Evolutionary conservation across 2,329 filamentous ascomycete species (phyloP), one percentile per base, ranked within the genome.

Genomic region (Colletotrichum tofieldiae): DNA sequence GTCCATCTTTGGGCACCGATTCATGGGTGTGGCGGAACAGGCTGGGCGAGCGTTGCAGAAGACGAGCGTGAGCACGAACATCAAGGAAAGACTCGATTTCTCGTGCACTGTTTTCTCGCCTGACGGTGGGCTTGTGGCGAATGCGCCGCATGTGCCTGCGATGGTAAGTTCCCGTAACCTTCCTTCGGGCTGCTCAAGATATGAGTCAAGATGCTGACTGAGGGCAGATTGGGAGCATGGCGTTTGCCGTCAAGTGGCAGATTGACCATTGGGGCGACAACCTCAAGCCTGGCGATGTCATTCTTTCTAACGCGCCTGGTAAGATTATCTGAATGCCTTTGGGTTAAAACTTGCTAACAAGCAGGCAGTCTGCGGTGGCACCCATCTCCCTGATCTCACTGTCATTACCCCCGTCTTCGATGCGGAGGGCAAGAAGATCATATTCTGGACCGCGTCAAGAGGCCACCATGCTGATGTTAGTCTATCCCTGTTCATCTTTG

Each of bases 1-100:
- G 1, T 93, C 90, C 75, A 92, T 95, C 71, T 95, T 96, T 77
- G 92, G 91, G 0, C 93, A 95, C 79, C 87, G 93, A 3, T 96
- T 96, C 82, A 95, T 95, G 93, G 91, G 92, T 3, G 94, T 95
- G 73, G 93, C 93, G 0, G 93, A 95, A 80, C 93, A 95, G 77
- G 95, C 95, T 93, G 93, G 93, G 0, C 87, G 92, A 63, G 92
- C 92, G 4, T 81, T 96, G n/a, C 92, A 95, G 77, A 94, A 94
- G 82, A 94, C 93, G 0, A 91, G 90, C 75, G 91, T 95, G 18
- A 92, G 89, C 67, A 94, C 92, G 0, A 95, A 95, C 76, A 93
- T 95, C 79, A 93, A 96, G 77, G 94, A 96, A 78, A 88, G 93
- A 3, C 86, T 96, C 1, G 93, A 96, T 78, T 96, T 95, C 78